These are phyloP conservation scores for Agrocybe pediades DNA, from an alignment of 768 basidiomycete genomes.

Conservation along the genomic window DNA sequence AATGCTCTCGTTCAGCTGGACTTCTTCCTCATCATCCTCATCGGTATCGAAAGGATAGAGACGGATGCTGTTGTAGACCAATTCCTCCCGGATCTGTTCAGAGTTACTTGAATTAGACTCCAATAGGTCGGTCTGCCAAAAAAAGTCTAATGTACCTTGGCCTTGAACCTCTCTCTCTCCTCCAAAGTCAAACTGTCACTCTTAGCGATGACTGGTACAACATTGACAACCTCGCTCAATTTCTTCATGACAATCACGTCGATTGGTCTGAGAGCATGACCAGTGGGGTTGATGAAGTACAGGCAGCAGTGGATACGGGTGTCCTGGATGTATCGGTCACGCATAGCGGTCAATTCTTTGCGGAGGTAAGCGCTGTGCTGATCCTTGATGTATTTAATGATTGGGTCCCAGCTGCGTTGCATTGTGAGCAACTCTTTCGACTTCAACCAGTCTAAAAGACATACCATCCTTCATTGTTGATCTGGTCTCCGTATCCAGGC, in stretches of 20 bases:
- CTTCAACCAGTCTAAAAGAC: slow-evolving; percentile 23
- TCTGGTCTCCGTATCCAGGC: slow-evolving; percentile 96
- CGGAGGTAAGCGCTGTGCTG: slow-evolving; percentile 98
- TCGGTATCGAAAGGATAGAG: slow-evolving; percentile 97
- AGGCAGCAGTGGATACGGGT: slow-evolving; percentile 98
- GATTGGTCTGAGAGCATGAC: slow-evolving; percentile 93
- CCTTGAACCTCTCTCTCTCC: slow-evolving; percentile 92
- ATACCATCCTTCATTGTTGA: slow-evolving; percentile 98
- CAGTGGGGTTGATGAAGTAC: slow-evolving; percentile 99
- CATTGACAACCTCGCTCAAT: slow-evolving; percentile 97
- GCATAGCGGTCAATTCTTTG: slow-evolving; percentile 98
- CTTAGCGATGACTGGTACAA: slow-evolving; percentile 99
- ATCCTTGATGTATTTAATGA: slow-evolving; percentile 99
- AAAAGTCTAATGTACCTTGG: slow-evolving; percentile 54
- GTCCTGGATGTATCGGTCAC: slow-evolving; percentile 97
- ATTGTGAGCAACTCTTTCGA: slow-evolving; percentile 6
- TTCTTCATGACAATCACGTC: slow-evolving; percentile 99
- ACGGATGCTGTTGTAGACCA: slow-evolving; percentile 89
- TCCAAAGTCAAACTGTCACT: slow-evolving; percentile 92
- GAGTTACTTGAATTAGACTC: slow-evolving; percentile 1
- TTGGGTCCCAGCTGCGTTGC: slow-evolving; percentile 90
- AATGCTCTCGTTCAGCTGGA: slow-evolving; percentile 87
- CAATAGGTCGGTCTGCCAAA: too few relatives aligned
- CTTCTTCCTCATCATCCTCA: slow-evolving; percentile 92
- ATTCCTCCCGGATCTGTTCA: slow-evolving; percentile 85